Percentiles rank a stretch among this genome's conserved stretches.
Evolutionary conservation across 1,139 yeast genomes (phyloP).

Genomic region (Suhomyces ambrosiae): DNA sequence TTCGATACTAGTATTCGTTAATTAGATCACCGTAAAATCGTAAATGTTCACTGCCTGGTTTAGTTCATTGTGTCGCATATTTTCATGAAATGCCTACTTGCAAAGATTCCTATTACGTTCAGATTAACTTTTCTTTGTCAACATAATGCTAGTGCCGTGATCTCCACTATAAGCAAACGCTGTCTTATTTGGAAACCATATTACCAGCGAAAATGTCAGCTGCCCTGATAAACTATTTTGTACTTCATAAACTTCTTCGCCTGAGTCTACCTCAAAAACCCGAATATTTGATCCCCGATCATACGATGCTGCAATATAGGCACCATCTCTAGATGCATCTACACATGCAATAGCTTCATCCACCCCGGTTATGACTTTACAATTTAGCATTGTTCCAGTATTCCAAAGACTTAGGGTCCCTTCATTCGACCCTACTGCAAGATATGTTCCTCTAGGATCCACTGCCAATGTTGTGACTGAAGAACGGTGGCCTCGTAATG

Average conservation of each 20-base stretch:
- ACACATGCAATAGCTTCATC: constrained; percentile 53
- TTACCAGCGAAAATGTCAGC: constrained; percentile 33
- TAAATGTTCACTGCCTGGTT: too few species aligned
- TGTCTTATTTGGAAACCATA: constrained; percentile 47
- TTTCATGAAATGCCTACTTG: too few species aligned
- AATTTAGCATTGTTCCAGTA: constrained; percentile 46
- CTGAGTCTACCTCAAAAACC: constrained; percentile 40
- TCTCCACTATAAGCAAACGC: constrained; percentile 39
- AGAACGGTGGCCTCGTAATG: constrained; percentile 51
- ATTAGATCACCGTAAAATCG: too few species aligned
- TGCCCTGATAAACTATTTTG: constrained; percentile 41
- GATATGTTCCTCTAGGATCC: constrained; percentile 59
- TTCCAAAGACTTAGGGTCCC: constrained; percentile 71
- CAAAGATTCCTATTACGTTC: not conserved
- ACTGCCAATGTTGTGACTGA: constrained; percentile 52
- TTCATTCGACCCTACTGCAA: constrained; percentile 68
- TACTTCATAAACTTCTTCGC: constrained; percentile 36
- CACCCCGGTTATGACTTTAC: constrained; percentile 44
- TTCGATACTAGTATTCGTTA: too few species aligned
- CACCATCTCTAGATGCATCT: constrained; percentile 49
- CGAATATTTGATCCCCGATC: constrained; percentile 42
- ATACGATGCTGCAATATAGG: constrained; percentile 46
- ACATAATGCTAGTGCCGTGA: constrained; percentile 28
- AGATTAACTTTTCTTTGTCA: constrained; percentile 12
- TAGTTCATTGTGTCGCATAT: too few species aligned